Conservation (phyloP, 495 filamentous ascomycete genomes). For the Aspergillus sclerotiicarbonarius region DNA sequence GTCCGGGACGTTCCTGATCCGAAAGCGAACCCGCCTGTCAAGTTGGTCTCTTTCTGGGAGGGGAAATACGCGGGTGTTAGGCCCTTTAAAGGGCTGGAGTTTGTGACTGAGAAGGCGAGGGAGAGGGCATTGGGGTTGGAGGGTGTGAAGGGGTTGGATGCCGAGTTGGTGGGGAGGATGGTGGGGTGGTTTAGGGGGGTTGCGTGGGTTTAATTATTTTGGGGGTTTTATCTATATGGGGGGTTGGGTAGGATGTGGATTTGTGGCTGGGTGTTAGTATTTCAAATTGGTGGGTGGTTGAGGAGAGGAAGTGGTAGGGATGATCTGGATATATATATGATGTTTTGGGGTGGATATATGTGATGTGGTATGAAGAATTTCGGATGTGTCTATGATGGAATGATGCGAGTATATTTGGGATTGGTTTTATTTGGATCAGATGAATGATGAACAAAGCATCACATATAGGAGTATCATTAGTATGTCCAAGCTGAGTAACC, state of each 20-base stretch:
- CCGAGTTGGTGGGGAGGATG: constrained; percentile 22
- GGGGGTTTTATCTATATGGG: neutral
- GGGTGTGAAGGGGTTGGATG: constrained; percentile 10
- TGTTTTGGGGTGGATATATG: no score
- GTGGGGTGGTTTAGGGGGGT: constrained; percentile 22
- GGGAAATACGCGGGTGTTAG: constrained; percentile 15
- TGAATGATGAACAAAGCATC: no score
- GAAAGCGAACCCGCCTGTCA: constrained; percentile 40
- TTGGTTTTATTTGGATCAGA: no score
- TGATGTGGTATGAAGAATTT: no score
- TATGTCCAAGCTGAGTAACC: neutral
- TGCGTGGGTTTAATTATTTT: neutral
- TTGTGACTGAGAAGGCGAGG: constrained; percentile 19
- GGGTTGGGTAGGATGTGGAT: neutral
- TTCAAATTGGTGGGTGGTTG: no score
- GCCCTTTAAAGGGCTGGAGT: constrained; percentile 5
- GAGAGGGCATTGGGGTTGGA: constrained; percentile 15
- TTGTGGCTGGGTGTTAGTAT: neutral
- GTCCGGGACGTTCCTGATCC: constrained; percentile 28
- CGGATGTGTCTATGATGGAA: no score
- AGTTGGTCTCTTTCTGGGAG: constrained; percentile 45
- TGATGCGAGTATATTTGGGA: no score
- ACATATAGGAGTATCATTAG: no score
- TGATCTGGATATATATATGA: no score
- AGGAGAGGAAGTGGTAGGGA: no score